Percentiles rank a stretch among this genome's conserved stretches.
Conservation (phyloP, 2,329 filamentous ascomycete genomes). For the Apiospora malaysiana region DNA sequence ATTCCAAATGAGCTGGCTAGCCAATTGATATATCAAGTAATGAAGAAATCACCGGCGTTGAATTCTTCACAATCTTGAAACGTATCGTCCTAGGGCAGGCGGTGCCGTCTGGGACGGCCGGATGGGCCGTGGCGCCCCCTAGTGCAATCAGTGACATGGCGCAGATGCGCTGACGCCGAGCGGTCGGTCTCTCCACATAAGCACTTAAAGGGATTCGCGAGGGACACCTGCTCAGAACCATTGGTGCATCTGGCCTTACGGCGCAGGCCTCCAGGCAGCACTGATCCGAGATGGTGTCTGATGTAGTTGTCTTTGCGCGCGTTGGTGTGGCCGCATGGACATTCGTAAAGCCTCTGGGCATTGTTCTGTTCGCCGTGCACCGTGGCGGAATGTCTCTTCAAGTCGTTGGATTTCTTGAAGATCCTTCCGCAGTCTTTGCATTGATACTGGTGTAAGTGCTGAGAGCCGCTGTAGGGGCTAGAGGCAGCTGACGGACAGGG, state of each 20-base stretch:
- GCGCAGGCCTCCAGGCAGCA: too few relatives aligned
- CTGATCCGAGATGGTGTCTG: too few relatives aligned
- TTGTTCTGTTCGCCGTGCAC: background rate
- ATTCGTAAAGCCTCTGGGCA: background rate
- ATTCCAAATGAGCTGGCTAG: too few relatives aligned
- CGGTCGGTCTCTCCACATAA: background rate
- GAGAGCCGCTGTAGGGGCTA: background rate
- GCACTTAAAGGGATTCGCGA: background rate
- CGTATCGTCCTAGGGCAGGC: too few relatives aligned
- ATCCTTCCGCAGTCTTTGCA: background rate
- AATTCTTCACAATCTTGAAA: too few relatives aligned
- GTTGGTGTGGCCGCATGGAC: background rate
- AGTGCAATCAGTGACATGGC: background rate
- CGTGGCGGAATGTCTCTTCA: background rate
- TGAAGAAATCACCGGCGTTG: too few relatives aligned
- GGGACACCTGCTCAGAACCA: background rate
- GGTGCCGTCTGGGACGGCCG: background rate
- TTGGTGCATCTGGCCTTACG: background rate
- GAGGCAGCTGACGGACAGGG: background rate
- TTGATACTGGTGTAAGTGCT: background rate
- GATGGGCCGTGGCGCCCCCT: background rate
- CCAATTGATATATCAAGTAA: too few relatives aligned
- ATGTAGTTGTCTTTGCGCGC: background rate
- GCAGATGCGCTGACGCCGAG: background rate
- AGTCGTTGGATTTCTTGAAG: background rate